Base-by-base conservation (phyloP, 129 eudicot genomes). In the Ambrosia trifida region DNA sequence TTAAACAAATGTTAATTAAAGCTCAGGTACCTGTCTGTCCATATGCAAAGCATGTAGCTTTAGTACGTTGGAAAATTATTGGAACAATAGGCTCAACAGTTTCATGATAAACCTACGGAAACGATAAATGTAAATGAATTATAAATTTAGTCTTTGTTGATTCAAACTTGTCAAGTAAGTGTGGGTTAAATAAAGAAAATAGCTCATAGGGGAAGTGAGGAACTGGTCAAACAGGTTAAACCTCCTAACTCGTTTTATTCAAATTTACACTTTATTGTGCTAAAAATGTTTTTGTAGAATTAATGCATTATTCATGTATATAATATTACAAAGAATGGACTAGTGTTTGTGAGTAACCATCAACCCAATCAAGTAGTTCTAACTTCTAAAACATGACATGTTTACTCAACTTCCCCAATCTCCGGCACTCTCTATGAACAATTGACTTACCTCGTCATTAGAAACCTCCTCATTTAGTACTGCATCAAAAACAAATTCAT, bases 31-130 rank as follows among this genome's bases (percentile, higher is more conserved):
- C 98, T 85, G 98, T 92, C 76, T 92, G 98, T 71, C 98, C 98
- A 85, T 92, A 92, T 11, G 98, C 98, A 74, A 92, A 92, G 84
- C 98, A 92, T 17, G 98, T 92, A 54, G 98, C 96, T 89, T 92
- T 92, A 38, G 98, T 92, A 68, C 96, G 96, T 70, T 92, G 98
- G 75, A 92, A 92, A 60, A 92, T 89, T 59, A 92, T 92, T 31
- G 98, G 98, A 80, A 92, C 96, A 69, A 92, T 92, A 72, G 98
- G 98, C 84, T 92, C 98, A 77, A 92, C 98, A 5, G 98, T 92
- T 82, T 92, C 98, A 52, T 78, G 86, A 74, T 92, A 92, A 12
- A 92, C 98, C 98, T 92, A 78, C 4, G 28, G 63, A 69, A 11
- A 59, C 53, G 62, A 19, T 18, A 24, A 61, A 53, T 53, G 60